These are phyloP conservation scores for Chiua sp. DNA, from an alignment of 1,284 basidiomycete species.

Conservation along the genomic window DNA sequence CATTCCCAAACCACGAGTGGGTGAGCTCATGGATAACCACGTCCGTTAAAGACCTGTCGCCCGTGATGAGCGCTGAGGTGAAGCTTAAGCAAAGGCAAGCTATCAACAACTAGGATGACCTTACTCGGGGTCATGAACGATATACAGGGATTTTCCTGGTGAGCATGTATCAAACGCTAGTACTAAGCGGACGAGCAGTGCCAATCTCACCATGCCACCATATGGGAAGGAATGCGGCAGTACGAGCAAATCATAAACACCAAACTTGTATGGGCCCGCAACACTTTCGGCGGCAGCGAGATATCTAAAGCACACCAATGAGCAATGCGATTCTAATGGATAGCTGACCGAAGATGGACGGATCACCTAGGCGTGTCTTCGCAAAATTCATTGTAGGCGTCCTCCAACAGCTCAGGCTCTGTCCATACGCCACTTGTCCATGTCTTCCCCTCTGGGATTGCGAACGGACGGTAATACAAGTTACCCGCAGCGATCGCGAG, in stretches of 20 bases:
- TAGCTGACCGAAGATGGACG: not conserved
- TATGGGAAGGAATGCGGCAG: slow-evolving; percentile 95
- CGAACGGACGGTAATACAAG: slow-evolving; percentile 74
- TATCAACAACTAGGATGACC: slow-evolving; percentile 18
- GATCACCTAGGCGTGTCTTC: slow-evolving; percentile 78
- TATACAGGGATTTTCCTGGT: slow-evolving; percentile 81
- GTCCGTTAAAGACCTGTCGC: slow-evolving; percentile 86
- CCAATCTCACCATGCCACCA: slow-evolving; percentile 75
- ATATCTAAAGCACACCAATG: slow-evolving; percentile 54
- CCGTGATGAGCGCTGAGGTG: slow-evolving; percentile 72
- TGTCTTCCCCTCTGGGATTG: slow-evolving; percentile 58
- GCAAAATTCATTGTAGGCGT: slow-evolving; percentile 87
- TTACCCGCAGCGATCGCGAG: slow-evolving; percentile 90
- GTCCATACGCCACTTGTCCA: slow-evolving; percentile 92
- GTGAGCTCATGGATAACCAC: slow-evolving; percentile 86
- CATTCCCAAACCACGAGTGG: slow-evolving; percentile 90
- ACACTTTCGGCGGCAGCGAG: slow-evolving; percentile 79
- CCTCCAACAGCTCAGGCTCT: slow-evolving; percentile 83
- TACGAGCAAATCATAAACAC: slow-evolving; percentile 91
- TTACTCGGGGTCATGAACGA: slow-evolving; percentile 89
- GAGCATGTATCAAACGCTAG: slow-evolving; percentile 2
- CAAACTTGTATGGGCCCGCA: slow-evolving; percentile 82
- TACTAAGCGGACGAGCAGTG: not conserved
- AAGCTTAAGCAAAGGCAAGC: not conserved
- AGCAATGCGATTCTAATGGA: not conserved